phyloP scores from a whole-genome alignment of 495 filamentous ascomycete genomes.

The Aspergillus bridgeri region DNA sequence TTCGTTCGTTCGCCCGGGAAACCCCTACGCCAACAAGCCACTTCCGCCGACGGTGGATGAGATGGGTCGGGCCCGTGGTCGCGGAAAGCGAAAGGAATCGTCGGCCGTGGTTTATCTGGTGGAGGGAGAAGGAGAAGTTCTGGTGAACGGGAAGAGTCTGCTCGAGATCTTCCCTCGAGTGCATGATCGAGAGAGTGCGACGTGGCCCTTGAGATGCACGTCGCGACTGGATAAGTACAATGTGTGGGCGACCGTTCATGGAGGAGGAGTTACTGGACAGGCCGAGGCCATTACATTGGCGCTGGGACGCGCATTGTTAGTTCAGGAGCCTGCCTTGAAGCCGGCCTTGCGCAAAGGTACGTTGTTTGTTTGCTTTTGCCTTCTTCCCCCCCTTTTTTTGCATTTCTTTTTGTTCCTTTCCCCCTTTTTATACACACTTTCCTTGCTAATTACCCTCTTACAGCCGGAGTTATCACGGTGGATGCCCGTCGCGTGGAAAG shows the following conservation, averaged over 20 bases:
- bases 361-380: constrained; percentile 25
- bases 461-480: constrained; percentile 88
- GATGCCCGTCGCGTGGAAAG: constrained; percentile 92
- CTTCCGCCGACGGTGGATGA: constrained; percentile 61
- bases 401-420: no score
- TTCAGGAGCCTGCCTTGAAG: constrained; percentile 89
- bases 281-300: constrained; percentile 93
- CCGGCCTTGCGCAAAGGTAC: constrained; percentile 82
- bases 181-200: constrained; percentile 90
- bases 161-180: constrained; percentile 75
- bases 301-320: constrained; percentile 80
- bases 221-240: constrained; percentile 94
- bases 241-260: constrained; percentile 77
- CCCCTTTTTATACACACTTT: constrained; percentile 10
- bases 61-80: constrained; percentile 69
- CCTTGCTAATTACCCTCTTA: constrained; percentile 21
- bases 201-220: constrained; percentile 84
- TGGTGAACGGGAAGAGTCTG: constrained; percentile 84
- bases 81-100: constrained; percentile 81
- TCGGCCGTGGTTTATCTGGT: constrained; percentile 81
- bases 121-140: constrained; percentile 84
- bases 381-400: not conserved
- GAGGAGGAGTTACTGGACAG: constrained; percentile 91
- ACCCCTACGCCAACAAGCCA: constrained; percentile 60
- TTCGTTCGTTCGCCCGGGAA: constrained; percentile 69